A percentile compares a stretch with the other conserved stretches of the same genome.
These are phyloP conservation scores for Claviceps africana DNA, from an alignment of 2,329 filamentous ascomycete genomes.

Conservation along the genomic window DNA sequence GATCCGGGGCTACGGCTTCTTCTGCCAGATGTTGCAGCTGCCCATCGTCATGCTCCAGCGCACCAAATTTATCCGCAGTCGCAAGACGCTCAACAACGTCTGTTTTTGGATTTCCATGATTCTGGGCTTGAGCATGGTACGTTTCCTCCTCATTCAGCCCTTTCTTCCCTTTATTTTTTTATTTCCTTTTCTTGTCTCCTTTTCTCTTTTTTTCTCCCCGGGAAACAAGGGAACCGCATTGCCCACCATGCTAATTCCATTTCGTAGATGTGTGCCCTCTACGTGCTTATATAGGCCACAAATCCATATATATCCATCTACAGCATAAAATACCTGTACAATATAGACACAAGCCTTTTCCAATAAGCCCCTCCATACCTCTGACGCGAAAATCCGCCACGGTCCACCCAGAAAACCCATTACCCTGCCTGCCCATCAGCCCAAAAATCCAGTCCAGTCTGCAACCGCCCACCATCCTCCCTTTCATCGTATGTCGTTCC, in stretches of 20 bases:
- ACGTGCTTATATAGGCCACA: slow-evolving; percentile 30
- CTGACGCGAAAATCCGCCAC: too few relatives aligned
- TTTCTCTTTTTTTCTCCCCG: slow-evolving; percentile 1
- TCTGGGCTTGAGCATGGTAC: slow-evolving; percentile 64
- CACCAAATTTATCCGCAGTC: slow-evolving; percentile 59
- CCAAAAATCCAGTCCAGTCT: too few relatives aligned
- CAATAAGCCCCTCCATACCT: too few relatives aligned
- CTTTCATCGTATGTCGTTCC: too few relatives aligned
- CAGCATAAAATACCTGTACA: too few relatives aligned
- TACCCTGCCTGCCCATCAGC: too few relatives aligned
- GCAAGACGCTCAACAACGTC: slow-evolving; percentile 71
- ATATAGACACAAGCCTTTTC: too few relatives aligned
- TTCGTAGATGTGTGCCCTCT: slow-evolving; percentile 36
- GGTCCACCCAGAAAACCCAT: too few relatives aligned
- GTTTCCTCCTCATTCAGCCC: slow-evolving; percentile 15
- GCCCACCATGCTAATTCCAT: slow-evolving; percentile 8
- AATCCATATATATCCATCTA: too few relatives aligned
- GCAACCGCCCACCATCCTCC: too few relatives aligned
- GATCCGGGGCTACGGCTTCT: slow-evolving; percentile 80
- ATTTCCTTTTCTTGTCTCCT: too few relatives aligned
- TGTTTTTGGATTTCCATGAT: slow-evolving; percentile 92
- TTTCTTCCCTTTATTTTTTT: neutral
- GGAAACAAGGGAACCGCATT: neutral
- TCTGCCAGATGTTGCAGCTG: slow-evolving; percentile 92
- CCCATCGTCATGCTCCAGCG: slow-evolving; percentile 88